These are phyloP conservation scores for Cadophora malorum DNA, from an alignment of 2,329 filamentous ascomycete species.

Conservation along the genomic window DNA sequence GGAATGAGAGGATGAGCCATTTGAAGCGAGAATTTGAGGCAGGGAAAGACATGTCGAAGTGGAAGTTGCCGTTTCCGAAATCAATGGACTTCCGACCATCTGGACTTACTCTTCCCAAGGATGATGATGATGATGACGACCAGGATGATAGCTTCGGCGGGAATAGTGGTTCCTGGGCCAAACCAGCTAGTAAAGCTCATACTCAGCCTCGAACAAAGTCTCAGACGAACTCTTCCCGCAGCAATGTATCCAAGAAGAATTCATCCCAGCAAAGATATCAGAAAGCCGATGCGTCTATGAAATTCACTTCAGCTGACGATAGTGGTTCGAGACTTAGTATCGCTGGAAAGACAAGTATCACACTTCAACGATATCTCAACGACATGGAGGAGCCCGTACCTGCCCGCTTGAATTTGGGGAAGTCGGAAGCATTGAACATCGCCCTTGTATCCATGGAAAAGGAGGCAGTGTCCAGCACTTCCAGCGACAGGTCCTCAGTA, in stretches of 20 bases:
- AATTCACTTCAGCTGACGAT: neutral
- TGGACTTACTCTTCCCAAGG: conserved; percentile 1
- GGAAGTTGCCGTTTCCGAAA: conserved; percentile 9
- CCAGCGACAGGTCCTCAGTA: no score
- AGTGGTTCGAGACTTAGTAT: no score
- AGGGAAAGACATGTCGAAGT: conserved; percentile 4
- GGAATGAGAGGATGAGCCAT: conserved; percentile 19
- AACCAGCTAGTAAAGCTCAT: neutral
- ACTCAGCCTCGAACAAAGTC: neutral
- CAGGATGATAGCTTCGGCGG: conserved; percentile 12
- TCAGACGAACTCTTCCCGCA: neutral
- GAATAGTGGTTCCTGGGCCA: neutral
- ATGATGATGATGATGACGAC: conserved; percentile 21
- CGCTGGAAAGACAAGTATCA: neutral
- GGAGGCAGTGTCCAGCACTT: neutral
- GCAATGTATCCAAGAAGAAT: neutral
- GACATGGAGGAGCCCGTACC: conserved; percentile 1
- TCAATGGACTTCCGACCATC: neutral
- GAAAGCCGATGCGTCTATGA: neutral
- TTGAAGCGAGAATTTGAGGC: conserved; percentile 3
- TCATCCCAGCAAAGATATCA: neutral
- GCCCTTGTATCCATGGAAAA: neutral
- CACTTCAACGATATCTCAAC: neutral
- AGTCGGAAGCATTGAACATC: neutral
- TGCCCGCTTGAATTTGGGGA: neutral